phyloP scores from a whole-genome alignment of 352 stramenopile species.

The Phytophthora ohioensis region DNA sequence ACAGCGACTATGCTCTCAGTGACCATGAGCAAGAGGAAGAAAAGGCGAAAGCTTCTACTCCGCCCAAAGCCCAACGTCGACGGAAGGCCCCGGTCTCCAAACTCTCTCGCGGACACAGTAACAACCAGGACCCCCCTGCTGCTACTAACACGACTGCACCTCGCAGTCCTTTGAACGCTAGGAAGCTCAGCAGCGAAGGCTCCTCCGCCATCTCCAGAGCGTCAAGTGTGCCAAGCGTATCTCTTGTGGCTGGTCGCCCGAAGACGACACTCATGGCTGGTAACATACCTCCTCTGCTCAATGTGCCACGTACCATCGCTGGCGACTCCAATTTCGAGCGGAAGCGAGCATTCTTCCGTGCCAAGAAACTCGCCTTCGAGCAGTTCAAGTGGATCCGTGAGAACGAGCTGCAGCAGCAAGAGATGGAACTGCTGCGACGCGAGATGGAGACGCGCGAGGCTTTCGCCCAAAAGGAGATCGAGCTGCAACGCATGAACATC shows the following conservation, averaged over 20 bases:
- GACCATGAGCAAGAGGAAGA: too few species aligned
- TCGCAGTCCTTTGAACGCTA: neutral
- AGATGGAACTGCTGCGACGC: constrained; percentile 23
- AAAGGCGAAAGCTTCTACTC: too few species aligned
- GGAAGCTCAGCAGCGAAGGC: neutral
- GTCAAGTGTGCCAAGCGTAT: neutral
- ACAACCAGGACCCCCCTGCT: too few species aligned
- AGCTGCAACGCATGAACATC: constrained; percentile 25
- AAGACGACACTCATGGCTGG: neutral
- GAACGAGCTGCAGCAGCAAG: constrained; percentile 25
- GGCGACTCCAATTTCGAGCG: constrained; percentile 8
- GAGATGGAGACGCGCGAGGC: constrained; percentile 34
- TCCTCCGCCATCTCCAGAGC: neutral
- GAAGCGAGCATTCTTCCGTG: constrained; percentile 24
- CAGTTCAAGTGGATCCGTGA: constrained; percentile 26
- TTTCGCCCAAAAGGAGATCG: constrained; percentile 24
- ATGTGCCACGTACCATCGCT: neutral
- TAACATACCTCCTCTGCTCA: constrained; percentile 16
- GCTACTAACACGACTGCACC: too few species aligned
- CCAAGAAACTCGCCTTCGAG: constrained; percentile 29
- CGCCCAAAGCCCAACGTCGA: too few species aligned
- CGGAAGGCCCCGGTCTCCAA: too few species aligned
- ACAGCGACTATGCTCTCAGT: too few species aligned
- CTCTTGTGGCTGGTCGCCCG: neutral
- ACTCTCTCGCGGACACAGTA: too few species aligned